Evolutionary conservation across 805 yeast species (phyloP), one percentile per base, ranked within the genome.

Genomic region (Citeromyces matritensis): DNA sequence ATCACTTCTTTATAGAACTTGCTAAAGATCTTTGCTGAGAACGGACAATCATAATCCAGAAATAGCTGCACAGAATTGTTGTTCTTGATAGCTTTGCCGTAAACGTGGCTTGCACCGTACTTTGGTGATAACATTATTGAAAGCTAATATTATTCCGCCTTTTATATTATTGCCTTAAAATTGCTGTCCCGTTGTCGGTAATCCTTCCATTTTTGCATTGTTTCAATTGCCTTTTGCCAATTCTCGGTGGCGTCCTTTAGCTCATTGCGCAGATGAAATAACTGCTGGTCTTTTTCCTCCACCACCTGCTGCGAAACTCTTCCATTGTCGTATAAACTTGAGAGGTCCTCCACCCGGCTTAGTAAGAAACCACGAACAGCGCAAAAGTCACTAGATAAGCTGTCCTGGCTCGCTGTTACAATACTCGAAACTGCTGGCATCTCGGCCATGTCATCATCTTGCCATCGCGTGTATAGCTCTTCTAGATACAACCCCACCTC

Each of bases 21-120:
- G 33, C 58, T 52, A 58, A 65, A 83, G 30, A 80, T 41, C 48
- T 73, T 80, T 26, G 64, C 75, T 37, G 78, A 66, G 53, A 67
- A 84, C 2, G 79, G 86, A 51, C 95, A 84, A 37, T 74, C 71
- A 59, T 77, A 80, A 52, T 81, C 94, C 30, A 81, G 47, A 47
- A 65, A 81, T 23, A 81, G 40, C 41, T 79, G 82, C 35, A 82
- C 21, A 5, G 21, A 17, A 7, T 17, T 17, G 21, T 17, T 17
- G 21, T 17, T 17, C 21, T 17, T 17, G 21, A 17, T 17, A 7
- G 21, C 21, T 17, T 17, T 17, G 5, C 21, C 21, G 21, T 17
- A 17, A 17, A 17, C 21, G 21, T 17, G 21, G 6, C 6, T 5
- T 17, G 21, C 21, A 9, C 41, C 37, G 32, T 42, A 39, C 25